Percentiles rank a stretch among this genome's conserved stretches.
These are phyloP conservation scores for Glomus cerebriforme DNA, from an alignment of 192 early-diverging fungal genomes.

Conservation along the genomic window DNA sequence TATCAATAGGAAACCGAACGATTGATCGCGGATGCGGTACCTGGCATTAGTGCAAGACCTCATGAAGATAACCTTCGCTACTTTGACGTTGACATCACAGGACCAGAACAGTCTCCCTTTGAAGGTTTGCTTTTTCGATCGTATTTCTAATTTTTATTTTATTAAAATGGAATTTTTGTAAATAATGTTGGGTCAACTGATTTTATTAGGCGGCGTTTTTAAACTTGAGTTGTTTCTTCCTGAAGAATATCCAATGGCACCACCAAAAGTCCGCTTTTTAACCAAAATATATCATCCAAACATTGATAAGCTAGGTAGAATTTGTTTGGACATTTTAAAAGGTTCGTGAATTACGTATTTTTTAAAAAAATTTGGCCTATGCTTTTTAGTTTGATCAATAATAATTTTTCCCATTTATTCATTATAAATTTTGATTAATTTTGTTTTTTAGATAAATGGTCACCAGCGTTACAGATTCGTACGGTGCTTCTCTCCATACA, in stretches of 20 bases:
- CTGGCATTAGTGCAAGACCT: slow-evolving; percentile 86
- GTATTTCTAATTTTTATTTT: neutral
- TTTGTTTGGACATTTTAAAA: slow-evolving; percentile 98
- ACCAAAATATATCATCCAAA: slow-evolving; percentile 99
- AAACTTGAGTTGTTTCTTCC: slow-evolving; percentile 95
- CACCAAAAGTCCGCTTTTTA: slow-evolving; percentile 97
- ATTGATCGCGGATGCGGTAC: slow-evolving; percentile 89
- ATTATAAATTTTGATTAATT: neutral
- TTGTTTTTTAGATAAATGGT: slow-evolving; percentile 91
- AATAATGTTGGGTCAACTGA: neutral
- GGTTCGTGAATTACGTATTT: slow-evolving; percentile 52
- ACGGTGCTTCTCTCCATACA: slow-evolving; percentile 98
- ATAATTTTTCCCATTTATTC: no score
- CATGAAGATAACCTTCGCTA: slow-evolving; percentile 96
- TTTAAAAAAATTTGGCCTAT: neutral
- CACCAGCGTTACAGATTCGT: slow-evolving; percentile 96
- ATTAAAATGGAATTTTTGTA: neutral
- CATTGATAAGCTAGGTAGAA: slow-evolving; percentile 97
- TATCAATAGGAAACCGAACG: slow-evolving; percentile 99
- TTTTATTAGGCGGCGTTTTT: slow-evolving; percentile 80
- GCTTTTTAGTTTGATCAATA: slow-evolving; percentile 2
- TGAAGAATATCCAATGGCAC: slow-evolving; percentile 97
- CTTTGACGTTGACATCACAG: slow-evolving; percentile 93
- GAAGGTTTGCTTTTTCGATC: slow-evolving; percentile 64
- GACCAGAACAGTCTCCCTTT: slow-evolving; percentile 92